Conservation (phyloP, 208 protist species). For the Wallacemonas collosoma region DNA sequence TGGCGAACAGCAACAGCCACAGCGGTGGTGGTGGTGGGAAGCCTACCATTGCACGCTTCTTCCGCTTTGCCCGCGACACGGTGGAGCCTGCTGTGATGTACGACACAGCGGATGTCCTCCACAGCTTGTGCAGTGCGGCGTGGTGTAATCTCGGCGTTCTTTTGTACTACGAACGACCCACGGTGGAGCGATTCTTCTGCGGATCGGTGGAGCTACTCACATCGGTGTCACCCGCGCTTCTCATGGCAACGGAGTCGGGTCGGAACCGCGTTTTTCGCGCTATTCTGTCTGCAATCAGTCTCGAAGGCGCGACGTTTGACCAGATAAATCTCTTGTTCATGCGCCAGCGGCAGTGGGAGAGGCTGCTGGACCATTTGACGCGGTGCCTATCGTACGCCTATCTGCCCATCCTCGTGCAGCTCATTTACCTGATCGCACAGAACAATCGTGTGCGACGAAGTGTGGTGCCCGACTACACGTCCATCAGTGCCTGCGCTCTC, state of each 20-base stretch:
- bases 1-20: too few relatives aligned
- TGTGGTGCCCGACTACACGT: constrained; percentile 29
- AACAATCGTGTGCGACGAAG: constrained; percentile 27
- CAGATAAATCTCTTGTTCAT: constrained; percentile 46
- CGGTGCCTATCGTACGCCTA: constrained; percentile 66
- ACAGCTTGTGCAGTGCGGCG: constrained; percentile 54
- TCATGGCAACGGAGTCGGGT: constrained; percentile 56
- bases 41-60: constrained; percentile 20
- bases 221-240: constrained; percentile 51
- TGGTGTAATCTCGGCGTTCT: constrained; percentile 86
- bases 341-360: constrained; percentile 55
- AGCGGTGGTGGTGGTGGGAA: too few relatives aligned
- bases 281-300: constrained; percentile 47
- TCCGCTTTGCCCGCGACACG: constrained; percentile 39
- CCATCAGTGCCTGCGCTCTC: constrained; percentile 31
- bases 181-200: constrained; percentile 58
- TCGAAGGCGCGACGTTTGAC: constrained; percentile 36
- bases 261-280: constrained; percentile 57
- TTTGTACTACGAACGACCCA: constrained; percentile 66
- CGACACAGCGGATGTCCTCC: constrained; percentile 64
- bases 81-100: constrained; percentile 63
- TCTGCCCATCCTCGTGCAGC: constrained; percentile 44
- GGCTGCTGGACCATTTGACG: constrained; percentile 55
- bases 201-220: constrained; percentile 63
- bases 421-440: constrained; percentile 59